These are phyloP conservation scores for Rhododendron molle DNA, from an alignment of 148 eudicot genomes.

Conservation along the genomic window DNA sequence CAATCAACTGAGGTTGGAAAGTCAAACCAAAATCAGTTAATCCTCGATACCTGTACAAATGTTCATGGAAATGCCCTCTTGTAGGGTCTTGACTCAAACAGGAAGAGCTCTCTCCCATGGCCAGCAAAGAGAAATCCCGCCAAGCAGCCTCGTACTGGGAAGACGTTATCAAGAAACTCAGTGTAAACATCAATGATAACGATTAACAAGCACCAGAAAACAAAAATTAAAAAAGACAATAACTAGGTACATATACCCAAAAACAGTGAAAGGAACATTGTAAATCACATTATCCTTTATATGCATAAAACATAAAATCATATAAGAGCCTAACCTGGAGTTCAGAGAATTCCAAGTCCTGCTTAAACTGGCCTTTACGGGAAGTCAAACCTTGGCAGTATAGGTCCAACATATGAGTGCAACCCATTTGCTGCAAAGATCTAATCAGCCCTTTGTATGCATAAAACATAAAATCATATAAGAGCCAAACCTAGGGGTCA, in stretches of 20 bases:
- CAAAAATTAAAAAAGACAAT: background rate
- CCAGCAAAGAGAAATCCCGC: slow-evolving; percentile 92
- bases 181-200: background rate
- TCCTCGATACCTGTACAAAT: slow-evolving; percentile 65
- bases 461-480: background rate
- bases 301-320: background rate
- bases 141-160: slow-evolving; percentile 98
- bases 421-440: slow-evolving; percentile 91
- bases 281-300: background rate
- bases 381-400: slow-evolving; percentile 90
- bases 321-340: slow-evolving; percentile 63
- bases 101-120: slow-evolving; percentile 32
- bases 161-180: background rate
- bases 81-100: slow-evolving; percentile 34
- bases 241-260: background rate
- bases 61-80: slow-evolving; percentile 69
- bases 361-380: slow-evolving; percentile 67
- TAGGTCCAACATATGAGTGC: slow-evolving; percentile 79
- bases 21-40: background rate
- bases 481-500: slow-evolving; percentile 77
- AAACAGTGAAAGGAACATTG: background rate
- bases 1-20: background rate
- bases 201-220: background rate
- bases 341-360: slow-evolving; percentile 82
- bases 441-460: slow-evolving; percentile 84